A percentile compares a stretch with the other conserved stretches of the same genome.
phyloP scores from a whole-genome alignment of 768 basidiomycete genomes.

The Roridomyces roridus region DNA sequence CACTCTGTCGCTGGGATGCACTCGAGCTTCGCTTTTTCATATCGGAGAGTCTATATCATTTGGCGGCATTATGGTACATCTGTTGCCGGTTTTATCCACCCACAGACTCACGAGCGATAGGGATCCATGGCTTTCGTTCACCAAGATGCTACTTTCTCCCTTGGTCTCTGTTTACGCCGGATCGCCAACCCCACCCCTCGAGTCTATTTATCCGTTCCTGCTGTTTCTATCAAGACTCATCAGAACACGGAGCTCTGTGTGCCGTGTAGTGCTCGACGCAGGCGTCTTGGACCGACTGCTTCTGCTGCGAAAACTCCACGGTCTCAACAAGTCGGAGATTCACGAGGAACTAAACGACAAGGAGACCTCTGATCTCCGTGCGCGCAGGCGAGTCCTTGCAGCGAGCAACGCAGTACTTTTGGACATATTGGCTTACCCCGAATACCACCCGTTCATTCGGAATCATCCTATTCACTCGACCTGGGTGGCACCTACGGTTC shows the following conservation, averaged over 20 bases:
- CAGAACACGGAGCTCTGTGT: conserved; percentile 10
- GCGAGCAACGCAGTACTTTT: conserved; percentile 15
- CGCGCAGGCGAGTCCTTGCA: conserved; percentile 1
- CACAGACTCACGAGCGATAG: too few species aligned
- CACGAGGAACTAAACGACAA: background rate
- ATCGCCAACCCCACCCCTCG: background rate
- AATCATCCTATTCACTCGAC: conserved; percentile 16
- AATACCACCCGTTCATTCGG: conserved; percentile 3
- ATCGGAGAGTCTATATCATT: conserved; percentile 15
- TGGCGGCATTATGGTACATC: conserved; percentile 19
- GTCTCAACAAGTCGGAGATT: background rate
- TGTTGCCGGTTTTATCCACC: too few species aligned
- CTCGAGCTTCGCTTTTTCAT: conserved; percentile 23
- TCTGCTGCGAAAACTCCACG: conserved; percentile 5
- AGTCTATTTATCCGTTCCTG: conserved; percentile 15
- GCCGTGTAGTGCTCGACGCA: conserved; percentile 19
- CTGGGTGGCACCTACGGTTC: background rate
- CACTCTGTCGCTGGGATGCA: conserved; percentile 16
- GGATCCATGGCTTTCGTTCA: too few species aligned
- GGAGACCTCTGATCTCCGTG: background rate
- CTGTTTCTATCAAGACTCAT: conserved; percentile 17
- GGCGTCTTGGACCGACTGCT: conserved; percentile 20
- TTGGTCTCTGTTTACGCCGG: conserved; percentile 3
- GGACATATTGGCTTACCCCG: conserved; percentile 23
- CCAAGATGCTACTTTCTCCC: conserved; percentile 11